Conservation (phyloP, 2,329 filamentous ascomycete species). For the Tolypocladium endophyticum region DNA sequence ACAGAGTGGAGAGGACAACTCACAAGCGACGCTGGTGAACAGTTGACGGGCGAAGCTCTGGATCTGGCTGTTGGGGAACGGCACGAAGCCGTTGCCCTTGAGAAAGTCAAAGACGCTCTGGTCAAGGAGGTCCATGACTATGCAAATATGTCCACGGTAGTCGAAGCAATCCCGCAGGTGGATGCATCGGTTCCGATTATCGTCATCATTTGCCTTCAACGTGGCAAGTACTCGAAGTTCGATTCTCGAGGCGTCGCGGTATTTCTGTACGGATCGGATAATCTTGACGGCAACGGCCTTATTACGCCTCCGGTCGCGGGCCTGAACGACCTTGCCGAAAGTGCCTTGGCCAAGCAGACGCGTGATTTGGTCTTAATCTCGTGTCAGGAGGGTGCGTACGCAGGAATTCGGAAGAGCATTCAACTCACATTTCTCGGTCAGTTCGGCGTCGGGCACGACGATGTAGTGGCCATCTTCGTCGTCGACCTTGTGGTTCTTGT, state of each 20-base stretch:
- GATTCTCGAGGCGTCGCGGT: conserved; percentile 90
- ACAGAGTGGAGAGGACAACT: conserved; percentile 27
- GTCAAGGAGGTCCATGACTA: conserved; percentile 66
- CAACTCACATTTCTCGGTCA: conserved; percentile 80
- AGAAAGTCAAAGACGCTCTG: conserved; percentile 98
- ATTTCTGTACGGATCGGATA: conserved; percentile 96
- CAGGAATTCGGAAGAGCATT: too few relatives aligned
- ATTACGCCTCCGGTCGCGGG: conserved; percentile 66
- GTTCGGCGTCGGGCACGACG: conserved; percentile 72
- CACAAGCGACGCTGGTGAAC: conserved; percentile 96
- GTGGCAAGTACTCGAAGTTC: conserved; percentile 89
- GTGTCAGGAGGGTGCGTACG: neutral
- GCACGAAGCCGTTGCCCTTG: conserved; percentile 89
- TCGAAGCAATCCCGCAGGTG: conserved; percentile 96
- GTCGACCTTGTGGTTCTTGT: conserved; percentile 66
- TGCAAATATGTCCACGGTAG: conserved; percentile 92
- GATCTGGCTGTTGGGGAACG: conserved; percentile 97
- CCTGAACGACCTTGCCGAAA: conserved; percentile 96
- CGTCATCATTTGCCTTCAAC: conserved; percentile 78
- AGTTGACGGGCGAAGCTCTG: conserved; percentile 93
- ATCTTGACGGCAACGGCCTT: conserved; percentile 91
- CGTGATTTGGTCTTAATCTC: conserved; percentile 63
- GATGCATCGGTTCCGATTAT: conserved; percentile 93
- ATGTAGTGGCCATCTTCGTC: conserved; percentile 98
- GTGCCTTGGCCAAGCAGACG: conserved; percentile 92